phyloP scores from a whole-genome alignment of 345 rosid species.

The Erucastrum elatum region DNA sequence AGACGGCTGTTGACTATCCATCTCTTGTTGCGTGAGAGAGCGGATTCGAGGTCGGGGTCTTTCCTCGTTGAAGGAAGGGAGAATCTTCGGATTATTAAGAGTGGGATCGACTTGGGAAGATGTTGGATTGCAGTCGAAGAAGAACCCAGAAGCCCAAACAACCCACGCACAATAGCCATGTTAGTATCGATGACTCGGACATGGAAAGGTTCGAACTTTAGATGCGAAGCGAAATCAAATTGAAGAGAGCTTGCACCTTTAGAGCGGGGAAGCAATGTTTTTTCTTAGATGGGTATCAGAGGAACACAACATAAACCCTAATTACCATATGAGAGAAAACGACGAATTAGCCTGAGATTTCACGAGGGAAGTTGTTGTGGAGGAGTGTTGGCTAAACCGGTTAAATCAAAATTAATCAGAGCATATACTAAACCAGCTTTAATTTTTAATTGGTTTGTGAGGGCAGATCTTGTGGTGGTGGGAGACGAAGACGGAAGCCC shows the following conservation, averaged over 20 bases:
- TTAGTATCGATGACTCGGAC: constrained; percentile 15
- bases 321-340: not conserved
- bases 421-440: not conserved
- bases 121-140: constrained; percentile 1
- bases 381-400: not conserved
- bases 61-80: constrained; percentile 93
- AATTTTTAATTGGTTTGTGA: not conserved
- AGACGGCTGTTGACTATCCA: constrained; percentile 90
- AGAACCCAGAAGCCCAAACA: constrained; percentile 4
- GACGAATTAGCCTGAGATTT: not conserved
- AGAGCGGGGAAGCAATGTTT: not conserved
- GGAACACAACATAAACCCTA: not conserved
- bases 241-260: not conserved
- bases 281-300: not conserved
- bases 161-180: constrained; percentile 10
- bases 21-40: constrained; percentile 80
- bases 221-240: not conserved
- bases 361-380: not conserved
- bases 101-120: constrained; percentile 20
- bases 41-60: constrained; percentile 77
- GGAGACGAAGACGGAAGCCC: not conserved
- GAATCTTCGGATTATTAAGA: constrained; percentile 47
- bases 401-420: not conserved
- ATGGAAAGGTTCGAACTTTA: not conserved
- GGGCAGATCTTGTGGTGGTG: not conserved